These are phyloP conservation scores for Puccinia brachypodii DNA, from an alignment of 1,284 basidiomycete genomes.

Conservation along the genomic window DNA sequence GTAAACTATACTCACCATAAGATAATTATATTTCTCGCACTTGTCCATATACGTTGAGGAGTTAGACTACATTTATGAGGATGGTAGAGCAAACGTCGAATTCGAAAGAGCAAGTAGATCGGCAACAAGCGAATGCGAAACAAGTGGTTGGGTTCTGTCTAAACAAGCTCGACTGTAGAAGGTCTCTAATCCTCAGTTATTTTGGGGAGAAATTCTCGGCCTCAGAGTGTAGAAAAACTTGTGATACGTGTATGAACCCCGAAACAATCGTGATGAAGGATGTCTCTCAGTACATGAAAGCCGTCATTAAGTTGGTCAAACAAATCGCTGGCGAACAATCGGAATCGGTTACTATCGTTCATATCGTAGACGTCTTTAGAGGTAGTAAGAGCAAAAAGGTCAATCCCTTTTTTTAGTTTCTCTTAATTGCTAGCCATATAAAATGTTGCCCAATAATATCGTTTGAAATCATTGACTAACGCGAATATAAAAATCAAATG, in stretches of 20 bases:
- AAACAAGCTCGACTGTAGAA: conserved; percentile 81
- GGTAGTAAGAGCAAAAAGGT: conserved; percentile 64
- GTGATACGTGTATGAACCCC: conserved; percentile 70
- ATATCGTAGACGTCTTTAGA: conserved; percentile 64
- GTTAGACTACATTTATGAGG: conserved; percentile 51
- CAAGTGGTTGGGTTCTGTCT: conserved; percentile 73
- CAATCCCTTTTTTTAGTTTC: not conserved
- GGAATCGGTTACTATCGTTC: conserved; percentile 58
- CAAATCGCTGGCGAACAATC: conserved; percentile 52
- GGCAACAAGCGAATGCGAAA: conserved; percentile 64
- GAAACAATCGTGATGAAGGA: conserved; percentile 62
- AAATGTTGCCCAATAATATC: not conserved
- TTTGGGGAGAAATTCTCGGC: conserved; percentile 67
- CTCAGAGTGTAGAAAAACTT: conserved; percentile 65
- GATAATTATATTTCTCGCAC: not conserved
- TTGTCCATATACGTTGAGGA: not conserved
- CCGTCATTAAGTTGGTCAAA: conserved; percentile 64
- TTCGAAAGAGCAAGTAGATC: conserved; percentile 63
- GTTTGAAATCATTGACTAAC: conserved; percentile 33
- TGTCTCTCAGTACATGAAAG: conserved; percentile 63
- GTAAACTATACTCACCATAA: not conserved
- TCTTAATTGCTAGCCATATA: too few species aligned
- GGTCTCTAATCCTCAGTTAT: conserved; percentile 76
- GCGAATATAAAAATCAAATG: not conserved
- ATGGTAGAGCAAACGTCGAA: conserved; percentile 64